phyloP scores from a whole-genome alignment of 768 basidiomycete species.

The Hypsizygus marmoreus region DNA sequence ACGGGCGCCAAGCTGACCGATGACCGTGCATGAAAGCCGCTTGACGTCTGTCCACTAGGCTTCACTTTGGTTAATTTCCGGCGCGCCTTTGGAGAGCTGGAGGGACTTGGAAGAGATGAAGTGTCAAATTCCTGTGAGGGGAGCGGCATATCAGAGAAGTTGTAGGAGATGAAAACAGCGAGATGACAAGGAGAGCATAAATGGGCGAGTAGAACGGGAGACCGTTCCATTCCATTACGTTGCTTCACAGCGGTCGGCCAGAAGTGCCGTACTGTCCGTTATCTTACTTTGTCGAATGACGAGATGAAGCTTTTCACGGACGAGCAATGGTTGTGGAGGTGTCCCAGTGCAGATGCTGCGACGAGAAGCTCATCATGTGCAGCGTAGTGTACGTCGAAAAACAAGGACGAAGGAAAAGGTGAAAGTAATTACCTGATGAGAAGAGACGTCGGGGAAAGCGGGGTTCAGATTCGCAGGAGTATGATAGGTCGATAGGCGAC shows the following conservation, averaged over 20 bases:
- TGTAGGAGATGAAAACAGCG: conserved; percentile 12
- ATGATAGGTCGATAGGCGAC: not conserved
- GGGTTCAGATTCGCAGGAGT: not conserved
- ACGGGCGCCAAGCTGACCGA: conserved; percentile 8
- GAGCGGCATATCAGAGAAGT: conserved; percentile 7
- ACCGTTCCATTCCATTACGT: conserved; percentile 11
- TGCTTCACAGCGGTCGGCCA: conserved; percentile 3
- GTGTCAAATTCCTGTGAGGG: conserved; percentile 10
- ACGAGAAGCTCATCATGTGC: not conserved
- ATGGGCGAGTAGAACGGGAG: not conserved
- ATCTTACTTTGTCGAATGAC: conserved; percentile 1
- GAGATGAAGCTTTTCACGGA: conserved; percentile 5
- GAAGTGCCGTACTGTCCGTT: not conserved
- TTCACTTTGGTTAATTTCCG: conserved; percentile 16
- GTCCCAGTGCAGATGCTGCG: not conserved
- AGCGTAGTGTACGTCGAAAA: not conserved
- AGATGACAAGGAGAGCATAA: conserved; percentile 11
- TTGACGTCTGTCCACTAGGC: conserved; percentile 7
- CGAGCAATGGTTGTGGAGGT: too few relatives aligned
- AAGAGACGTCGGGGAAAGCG: not conserved
- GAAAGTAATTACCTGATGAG: conserved; percentile 6
- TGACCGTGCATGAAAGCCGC: conserved; percentile 1
- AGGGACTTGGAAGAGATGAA: conserved; percentile 7
- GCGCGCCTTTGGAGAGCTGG: conserved; percentile 14
- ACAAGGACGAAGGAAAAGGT: not conserved